These are phyloP conservation scores for Mesotaenium endlicherianum DNA, from an alignment of 139 green algal species.

Conservation along the genomic window DNA sequence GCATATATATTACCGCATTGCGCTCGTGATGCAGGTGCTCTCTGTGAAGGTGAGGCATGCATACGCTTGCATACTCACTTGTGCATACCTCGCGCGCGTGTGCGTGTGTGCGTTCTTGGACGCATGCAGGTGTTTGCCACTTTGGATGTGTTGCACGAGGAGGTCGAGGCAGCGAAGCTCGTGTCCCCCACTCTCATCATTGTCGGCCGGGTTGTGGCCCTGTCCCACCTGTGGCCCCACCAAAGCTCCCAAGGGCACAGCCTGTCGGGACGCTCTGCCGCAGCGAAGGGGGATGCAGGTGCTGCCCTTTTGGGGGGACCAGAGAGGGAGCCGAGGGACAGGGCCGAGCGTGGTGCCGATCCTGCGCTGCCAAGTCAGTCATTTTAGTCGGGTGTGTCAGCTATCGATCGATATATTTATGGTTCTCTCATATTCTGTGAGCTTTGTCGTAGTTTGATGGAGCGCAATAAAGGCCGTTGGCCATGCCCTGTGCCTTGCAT, in stretches of 20 bases:
- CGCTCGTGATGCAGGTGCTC: too few species aligned
- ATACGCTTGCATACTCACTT: too few species aligned
- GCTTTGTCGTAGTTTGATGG: too few species aligned
- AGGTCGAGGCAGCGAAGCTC: slow-evolving; percentile 62
- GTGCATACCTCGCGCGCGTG: too few species aligned
- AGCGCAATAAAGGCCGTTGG: too few species aligned
- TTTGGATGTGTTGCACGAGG: slow-evolving; percentile 60
- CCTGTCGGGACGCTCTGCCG: neutral
- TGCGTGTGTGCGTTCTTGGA: too few species aligned
- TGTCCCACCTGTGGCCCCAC: slow-evolving; percentile 65
- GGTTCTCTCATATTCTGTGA: too few species aligned
- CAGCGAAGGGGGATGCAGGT: neutral
- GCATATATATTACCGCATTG: too few species aligned
- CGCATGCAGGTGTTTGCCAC: slow-evolving; percentile 63
- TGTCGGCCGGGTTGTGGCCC: slow-evolving; percentile 78
- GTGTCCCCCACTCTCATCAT: slow-evolving; percentile 91
- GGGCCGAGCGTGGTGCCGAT: slow-evolving; percentile 5
- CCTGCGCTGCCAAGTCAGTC: slow-evolving; percentile 10
- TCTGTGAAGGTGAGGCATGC: too few species aligned
- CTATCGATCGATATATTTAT: too few species aligned
- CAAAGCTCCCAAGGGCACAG: neutral
- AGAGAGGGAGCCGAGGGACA: slow-evolving; percentile 15
- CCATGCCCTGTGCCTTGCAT: too few species aligned
- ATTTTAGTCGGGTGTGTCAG: too few species aligned
- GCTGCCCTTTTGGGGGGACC: neutral